These are phyloP conservation scores for Ustilago lituana DNA, from an alignment of 1,284 basidiomycete species.

Conservation along the genomic window DNA sequence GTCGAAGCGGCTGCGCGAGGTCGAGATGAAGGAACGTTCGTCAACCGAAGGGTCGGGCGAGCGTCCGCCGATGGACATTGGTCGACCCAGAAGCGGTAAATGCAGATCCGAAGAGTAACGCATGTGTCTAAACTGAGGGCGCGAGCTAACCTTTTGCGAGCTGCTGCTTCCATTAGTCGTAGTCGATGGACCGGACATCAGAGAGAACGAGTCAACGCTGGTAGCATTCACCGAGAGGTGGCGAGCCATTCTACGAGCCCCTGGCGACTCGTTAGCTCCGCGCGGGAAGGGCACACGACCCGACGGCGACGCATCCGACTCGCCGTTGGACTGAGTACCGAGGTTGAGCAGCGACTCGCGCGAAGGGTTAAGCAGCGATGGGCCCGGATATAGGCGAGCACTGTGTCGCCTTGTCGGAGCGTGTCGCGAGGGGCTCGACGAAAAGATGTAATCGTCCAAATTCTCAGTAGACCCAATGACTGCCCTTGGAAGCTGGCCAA, in stretches of 20 bases:
- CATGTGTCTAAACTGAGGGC: constrained; percentile 49
- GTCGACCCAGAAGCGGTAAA: constrained; percentile 26
- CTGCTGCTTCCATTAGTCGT: constrained; percentile 17
- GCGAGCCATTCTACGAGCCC: constrained; percentile 40
- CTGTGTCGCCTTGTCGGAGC: constrained; percentile 54
- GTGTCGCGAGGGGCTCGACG: constrained; percentile 43
- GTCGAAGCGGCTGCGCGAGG: constrained; percentile 49
- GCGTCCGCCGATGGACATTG: constrained; percentile 16
- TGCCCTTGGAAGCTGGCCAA: constrained; percentile 43
- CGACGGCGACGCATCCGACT: constrained; percentile 24
- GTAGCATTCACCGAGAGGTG: constrained; percentile 52
- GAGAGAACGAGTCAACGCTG: constrained; percentile 24
- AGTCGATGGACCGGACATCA: constrained; percentile 25
- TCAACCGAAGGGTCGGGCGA: constrained; percentile 35
- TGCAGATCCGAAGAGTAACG: constrained; percentile 62
- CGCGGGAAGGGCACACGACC: constrained; percentile 55
- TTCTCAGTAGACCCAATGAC: constrained; percentile 47
- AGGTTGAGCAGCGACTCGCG: constrained; percentile 46
- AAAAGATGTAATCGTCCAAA: constrained; percentile 44
- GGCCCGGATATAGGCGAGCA: constrained; percentile 44
- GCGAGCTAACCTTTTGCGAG: constrained; percentile 34
- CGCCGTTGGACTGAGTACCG: constrained; percentile 8
- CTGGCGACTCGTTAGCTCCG: constrained; percentile 46
- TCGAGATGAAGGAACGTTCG: constrained; percentile 35
- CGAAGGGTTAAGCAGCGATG: constrained; percentile 55